Conservation (phyloP, 2,329 filamentous ascomycete species). For the Chaetomium strumarium region DNA sequence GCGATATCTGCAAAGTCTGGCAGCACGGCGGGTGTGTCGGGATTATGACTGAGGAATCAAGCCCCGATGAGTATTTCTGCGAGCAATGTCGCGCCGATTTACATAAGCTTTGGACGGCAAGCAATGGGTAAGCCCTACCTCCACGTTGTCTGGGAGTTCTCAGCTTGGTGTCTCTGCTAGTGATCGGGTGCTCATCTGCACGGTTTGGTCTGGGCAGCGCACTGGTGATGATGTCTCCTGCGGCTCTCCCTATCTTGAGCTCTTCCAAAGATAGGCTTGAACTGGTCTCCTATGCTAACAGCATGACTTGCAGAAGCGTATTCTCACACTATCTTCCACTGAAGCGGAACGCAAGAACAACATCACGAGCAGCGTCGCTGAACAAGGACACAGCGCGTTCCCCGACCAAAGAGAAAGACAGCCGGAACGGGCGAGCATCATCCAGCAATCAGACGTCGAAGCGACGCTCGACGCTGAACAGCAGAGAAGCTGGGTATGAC, state of each 20-base stretch:
- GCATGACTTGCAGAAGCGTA: conserved; percentile 47
- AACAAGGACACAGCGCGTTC: conserved; percentile 56
- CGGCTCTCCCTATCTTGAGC: conserved; percentile 1
- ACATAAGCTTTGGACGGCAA: conserved; percentile 74
- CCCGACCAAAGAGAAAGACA: conserved; percentile 44
- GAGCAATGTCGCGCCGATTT: conserved; percentile 89
- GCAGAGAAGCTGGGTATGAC: conserved; percentile 87
- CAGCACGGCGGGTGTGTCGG: conserved; percentile 97
- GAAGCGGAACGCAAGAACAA: conserved; percentile 49
- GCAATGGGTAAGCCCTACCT: conserved; percentile 68
- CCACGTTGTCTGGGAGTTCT: conserved; percentile 5
- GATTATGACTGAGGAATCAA: conserved; percentile 88
- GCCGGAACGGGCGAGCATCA: conserved; percentile 50
- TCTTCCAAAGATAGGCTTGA: not conserved
- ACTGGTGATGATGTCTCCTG: conserved; percentile 25
- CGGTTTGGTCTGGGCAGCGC: conserved; percentile 24
- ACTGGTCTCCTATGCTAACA: conserved; percentile 32
- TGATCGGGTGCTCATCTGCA: conserved; percentile 24
- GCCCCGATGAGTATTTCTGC: conserved; percentile 96
- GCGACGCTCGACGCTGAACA: conserved; percentile 94
- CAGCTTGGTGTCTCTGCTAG: conserved; percentile 10
- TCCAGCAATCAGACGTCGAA: conserved; percentile 59
- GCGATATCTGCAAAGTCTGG: conserved; percentile 97
- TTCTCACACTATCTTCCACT: conserved; percentile 62
- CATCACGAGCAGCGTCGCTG: conserved; percentile 58